Base-by-base conservation (phyloP, 768 basidiomycete genomes). In the Amylocystis lapponica region DNA sequence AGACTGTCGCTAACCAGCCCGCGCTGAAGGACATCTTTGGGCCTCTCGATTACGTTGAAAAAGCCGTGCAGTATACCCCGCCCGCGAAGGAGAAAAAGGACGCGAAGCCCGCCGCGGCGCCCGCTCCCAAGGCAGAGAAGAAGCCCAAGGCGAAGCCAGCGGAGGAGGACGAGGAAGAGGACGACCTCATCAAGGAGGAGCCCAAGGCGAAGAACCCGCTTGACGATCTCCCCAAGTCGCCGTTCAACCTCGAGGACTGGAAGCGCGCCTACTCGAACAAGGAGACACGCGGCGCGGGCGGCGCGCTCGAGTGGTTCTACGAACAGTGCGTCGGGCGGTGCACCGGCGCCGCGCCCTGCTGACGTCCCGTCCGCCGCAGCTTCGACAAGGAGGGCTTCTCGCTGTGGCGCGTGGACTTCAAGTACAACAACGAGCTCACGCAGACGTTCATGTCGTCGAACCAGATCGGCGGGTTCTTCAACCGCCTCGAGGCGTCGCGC, bases 211-310 rank as follows among this genome's bases (percentile, higher is more conserved):
- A 94, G 79, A 95, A 96, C 76, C 95, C 95, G 21, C 81, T 95
- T 40, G 95, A 96, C 51, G 75, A 78, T 49, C 79, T 97, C 30
- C 91, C 92, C 54, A 94, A 89, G 67, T 86, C 87, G 10, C 68
- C 76, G 5, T 81, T 89, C 67, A 91, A 91, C 71, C 79, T 92
- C 44, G 87, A 95, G 65, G 92, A 97, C 68, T 96, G 91, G 92
- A 97, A 97, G 66, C 83, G 90, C 34, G 85, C 87, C 33, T 99
- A 98, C 75, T 96, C 93, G 57, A 98, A 97, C 84, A 83, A 85
- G 65, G 93, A 97, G n/a, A 97, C 94, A 29, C 82, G 87, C 42
- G 90, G 87, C 27, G 53, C 85, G 14, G 80, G 66, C 33, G 93
- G 88, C 50, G 65, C 91, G 39, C 57, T 99, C 29, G 91, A 96